Evolutionary conservation across 2,329 filamentous ascomycete genomes (phyloP), one percentile per base, ranked within the genome.

Genomic region (Ophiosphaerella narmari): DNA sequence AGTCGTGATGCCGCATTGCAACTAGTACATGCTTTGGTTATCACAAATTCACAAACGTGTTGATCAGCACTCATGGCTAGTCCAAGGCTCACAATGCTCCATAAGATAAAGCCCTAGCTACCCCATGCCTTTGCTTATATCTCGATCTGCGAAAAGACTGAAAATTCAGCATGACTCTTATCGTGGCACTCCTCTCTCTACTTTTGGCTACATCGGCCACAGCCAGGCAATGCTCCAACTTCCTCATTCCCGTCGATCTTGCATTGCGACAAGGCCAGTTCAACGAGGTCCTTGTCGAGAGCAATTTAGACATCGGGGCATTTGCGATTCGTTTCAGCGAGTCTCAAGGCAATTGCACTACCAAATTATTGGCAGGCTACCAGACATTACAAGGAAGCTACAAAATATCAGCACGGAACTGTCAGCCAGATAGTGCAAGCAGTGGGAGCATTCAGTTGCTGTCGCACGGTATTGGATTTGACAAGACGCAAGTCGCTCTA

Each of bases 381-480:
- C 62, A 74, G 24, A 81, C 77, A 0, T 70, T 85, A 13, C 65
- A 73, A 1, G 82, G 82, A 29, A 75, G 71, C 21, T 87, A 86
- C 71, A 67, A 80, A 4, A 81, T 88, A 40, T 81, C 78, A 4
- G 80, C 83, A 0, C 83, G 82, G 8, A 86, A 86, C 74, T 89
- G 86, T 70, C 71, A 77, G 45, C 85, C 86, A 0, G 76, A 80
- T 50, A 44, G 41, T 13, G 67, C 56, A 8, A 60, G 59, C 5
- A 55, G 57, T 7, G 77, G 9, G 66, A 75, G 43, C 38, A 63
- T 62, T 52, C 80, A 83, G 57, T 51, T 84, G 16, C 66, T 84
- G 12, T 79, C 77, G 1, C 80, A 83, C 60, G 81, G 82, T 24
- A 77, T 82, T 57, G 80, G 78, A 8, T 83, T 82, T 54, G 79